Conservation (phyloP, 2,329 filamentous ascomycete genomes). For the Alternaria triticimaculans region DNA sequence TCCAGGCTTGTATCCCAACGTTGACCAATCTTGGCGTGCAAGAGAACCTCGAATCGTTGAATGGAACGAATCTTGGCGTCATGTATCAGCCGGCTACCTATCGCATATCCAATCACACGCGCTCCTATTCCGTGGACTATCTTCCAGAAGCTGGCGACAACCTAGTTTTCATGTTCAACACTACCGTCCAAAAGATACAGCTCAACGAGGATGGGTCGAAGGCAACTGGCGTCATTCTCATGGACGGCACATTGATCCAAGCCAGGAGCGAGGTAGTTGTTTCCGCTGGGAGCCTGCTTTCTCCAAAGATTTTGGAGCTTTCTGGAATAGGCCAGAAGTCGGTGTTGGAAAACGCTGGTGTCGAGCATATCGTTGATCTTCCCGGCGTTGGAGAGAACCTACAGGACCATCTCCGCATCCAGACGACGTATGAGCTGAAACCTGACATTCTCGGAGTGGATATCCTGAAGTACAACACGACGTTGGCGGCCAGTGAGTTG, state of each 20-base stretch:
- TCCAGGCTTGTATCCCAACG: conserved; percentile 54
- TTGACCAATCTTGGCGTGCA: conserved; percentile 54
- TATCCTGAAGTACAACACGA: conserved; percentile 28
- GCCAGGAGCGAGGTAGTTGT: conserved; percentile 37
- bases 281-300: conserved; percentile 26
- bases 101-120: conserved; percentile 54
- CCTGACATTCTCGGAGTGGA: conserved; percentile 24
- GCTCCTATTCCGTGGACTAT: conserved; percentile 58
- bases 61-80: conserved; percentile 57
- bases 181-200: conserved; percentile 48
- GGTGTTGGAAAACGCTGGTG: conserved; percentile 14
- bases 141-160: conserved; percentile 50
- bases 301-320: conserved; percentile 27
- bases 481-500: conserved; percentile 49
- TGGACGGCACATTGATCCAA: conserved; percentile 29
- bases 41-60: conserved; percentile 53
- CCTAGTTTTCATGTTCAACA: conserved; percentile 47
- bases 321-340: conserved; percentile 27
- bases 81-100: conserved; percentile 59
- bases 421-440: conserved; percentile 25
- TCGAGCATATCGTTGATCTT: conserved; percentile 21
- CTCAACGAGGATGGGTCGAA: conserved; percentile 23
- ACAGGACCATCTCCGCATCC: conserved; percentile 30
- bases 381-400: conserved; percentile 33
- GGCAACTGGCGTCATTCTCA: conserved; percentile 37